Base-by-base conservation (phyloP, 148 eudicot genomes). In the Diospyros kaki region DNA sequence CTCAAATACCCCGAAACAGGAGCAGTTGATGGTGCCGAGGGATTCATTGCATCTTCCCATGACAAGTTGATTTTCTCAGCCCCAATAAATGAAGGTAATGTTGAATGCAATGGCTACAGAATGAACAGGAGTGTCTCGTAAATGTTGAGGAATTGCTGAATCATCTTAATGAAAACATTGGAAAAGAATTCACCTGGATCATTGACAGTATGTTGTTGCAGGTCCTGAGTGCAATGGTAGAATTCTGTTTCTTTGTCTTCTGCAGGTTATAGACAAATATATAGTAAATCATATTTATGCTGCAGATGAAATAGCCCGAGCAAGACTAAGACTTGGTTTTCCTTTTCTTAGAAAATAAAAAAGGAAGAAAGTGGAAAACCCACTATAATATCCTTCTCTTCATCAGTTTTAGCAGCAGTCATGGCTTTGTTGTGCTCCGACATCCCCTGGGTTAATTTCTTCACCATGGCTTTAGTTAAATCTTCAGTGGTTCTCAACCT, bases 391-490 rank as follows among this genome's bases (percentile, higher is more conserved):
- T 85, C 89, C 79, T 86, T 96, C 50, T 81, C 90, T 79, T 93
- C 97, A 58, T 86, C 90, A 42, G 94, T 84, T 75, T 80, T 84
- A 53, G 99, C 94, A 76, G 93, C 85, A 58, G 93, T 87, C 89
- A 89, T 88, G 65, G 80, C 88, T 85, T 89, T 93, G 84, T 93
- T 91, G 63, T 91, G 96, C 67, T 91, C 97, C 64, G 86, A 80
- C 98, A 96, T 89, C 54, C 97, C 99, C 73, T 88, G 98, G 68
- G 97, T 96, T 70, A 96, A 72, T 80, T 96, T 96, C 86, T 93
- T 96, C 82, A 87, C 82, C 81, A 84, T 91, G 60, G 89, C 81
- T 71, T 88, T 91, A 13, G 94, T 82, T 56, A 93, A 81, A 72
- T 92, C 99, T 75, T 93, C 99, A 53, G 84, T 81, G 60, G 85